These are phyloP conservation scores for Tulasnella sp. DNA, from an alignment of 768 basidiomycete species.

Conservation along the genomic window DNA sequence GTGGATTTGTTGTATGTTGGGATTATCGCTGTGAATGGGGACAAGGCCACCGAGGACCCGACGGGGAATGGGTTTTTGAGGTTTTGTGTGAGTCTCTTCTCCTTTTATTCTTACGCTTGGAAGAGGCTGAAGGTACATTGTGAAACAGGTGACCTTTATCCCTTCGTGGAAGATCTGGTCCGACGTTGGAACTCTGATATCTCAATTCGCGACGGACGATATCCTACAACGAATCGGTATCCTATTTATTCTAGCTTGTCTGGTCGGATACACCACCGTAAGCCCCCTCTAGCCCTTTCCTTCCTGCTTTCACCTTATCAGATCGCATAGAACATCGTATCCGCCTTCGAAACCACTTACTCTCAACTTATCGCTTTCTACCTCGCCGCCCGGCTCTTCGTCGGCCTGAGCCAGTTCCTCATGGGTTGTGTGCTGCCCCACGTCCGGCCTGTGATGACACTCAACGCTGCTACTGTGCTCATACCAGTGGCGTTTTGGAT, in stretches of 20 bases:
- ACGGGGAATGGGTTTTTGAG: constrained; percentile 1
- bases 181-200: not conserved
- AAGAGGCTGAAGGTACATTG: not conserved
- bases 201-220: constrained; percentile 5
- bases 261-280: constrained; percentile 7
- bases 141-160: not conserved
- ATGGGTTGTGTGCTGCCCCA: constrained; percentile 3
- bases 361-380: constrained; percentile 10
- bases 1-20: constrained; percentile 8
- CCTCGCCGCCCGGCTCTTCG: constrained; percentile 4
- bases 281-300: not conserved
- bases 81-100: not conserved
- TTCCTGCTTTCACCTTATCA: not conserved
- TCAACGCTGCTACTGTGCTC: not conserved
- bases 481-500: not conserved
- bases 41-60: constrained; percentile 11
- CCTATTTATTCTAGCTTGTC: constrained; percentile 6
- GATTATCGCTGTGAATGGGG: constrained; percentile 8
- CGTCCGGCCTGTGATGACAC: not conserved
- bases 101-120: no score
- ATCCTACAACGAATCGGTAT: not conserved
- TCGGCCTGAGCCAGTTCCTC: not conserved
- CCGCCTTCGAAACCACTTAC: constrained; percentile 1
- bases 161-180: constrained; percentile 12
- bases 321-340: not conserved